A percentile compares a stretch with the other conserved stretches of the same genome.
Conservation (phyloP, 2,329 filamentous ascomycete species). For the Canariomyces notabilis region DNA sequence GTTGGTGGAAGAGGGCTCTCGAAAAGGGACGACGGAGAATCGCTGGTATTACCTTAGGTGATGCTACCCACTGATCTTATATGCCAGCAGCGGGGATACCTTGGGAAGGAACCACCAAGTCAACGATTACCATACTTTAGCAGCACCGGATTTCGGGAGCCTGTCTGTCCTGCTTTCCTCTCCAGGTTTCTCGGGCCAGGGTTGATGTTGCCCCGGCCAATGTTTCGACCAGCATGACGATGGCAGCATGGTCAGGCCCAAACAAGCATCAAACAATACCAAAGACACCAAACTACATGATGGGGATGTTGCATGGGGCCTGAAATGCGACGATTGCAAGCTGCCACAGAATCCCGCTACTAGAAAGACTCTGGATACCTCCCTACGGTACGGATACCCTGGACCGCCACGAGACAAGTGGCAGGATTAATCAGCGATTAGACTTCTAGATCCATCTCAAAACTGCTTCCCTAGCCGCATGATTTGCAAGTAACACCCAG, state of each 20-base stretch:
- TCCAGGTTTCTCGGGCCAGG: conserved; percentile 20
- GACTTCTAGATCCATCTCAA: conserved; percentile 6
- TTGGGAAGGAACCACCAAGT: conserved; percentile 15
- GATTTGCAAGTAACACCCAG: conserved; percentile 16
- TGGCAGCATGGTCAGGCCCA: conserved; percentile 35
- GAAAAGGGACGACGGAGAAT: conserved; percentile 15
- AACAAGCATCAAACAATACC: conserved; percentile 44
- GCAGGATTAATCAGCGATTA: conserved; percentile 13
- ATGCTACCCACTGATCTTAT: conserved; percentile 25
- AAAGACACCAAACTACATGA: conserved; percentile 14
- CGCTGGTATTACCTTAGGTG: conserved; percentile 16
- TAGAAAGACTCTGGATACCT: conserved; percentile 17
- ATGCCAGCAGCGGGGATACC: conserved; percentile 20
- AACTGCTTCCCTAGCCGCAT: conserved; percentile 4
- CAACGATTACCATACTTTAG: too few relatives aligned
- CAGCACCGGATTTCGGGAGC: conserved; percentile 7
- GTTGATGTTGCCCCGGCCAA: conserved; percentile 26
- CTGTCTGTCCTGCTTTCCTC: conserved; percentile 12
- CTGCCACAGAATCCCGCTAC: conserved; percentile 14
- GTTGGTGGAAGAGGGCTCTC: conserved; percentile 18
- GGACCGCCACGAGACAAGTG: background rate
- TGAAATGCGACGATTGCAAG: conserved; percentile 9
- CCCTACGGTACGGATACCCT: too few relatives aligned
- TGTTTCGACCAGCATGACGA: conserved; percentile 39
- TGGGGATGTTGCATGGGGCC: conserved; percentile 13